Conservation (phyloP, 139 green algal species). For the Diplosphaera chodatii region DNA sequence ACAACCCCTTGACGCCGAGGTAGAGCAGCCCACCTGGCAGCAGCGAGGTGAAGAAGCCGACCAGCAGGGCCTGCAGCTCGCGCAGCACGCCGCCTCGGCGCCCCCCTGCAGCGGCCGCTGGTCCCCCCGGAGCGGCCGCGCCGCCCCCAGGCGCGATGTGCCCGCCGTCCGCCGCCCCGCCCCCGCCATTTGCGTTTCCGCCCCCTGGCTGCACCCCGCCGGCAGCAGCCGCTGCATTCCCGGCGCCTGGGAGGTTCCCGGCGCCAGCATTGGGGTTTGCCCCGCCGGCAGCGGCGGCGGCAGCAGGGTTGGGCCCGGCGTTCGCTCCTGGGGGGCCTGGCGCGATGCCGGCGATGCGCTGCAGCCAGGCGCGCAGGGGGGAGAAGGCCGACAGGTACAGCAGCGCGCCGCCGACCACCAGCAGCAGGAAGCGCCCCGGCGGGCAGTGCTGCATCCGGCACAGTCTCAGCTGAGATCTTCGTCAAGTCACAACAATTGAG, state of each 20-base stretch:
- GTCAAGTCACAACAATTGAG: too few relatives aligned
- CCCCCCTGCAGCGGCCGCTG: neutral
- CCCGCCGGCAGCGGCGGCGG: conserved; percentile 3
- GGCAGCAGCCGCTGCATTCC: conserved; percentile 6
- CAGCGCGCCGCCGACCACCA: conserved; percentile 39
- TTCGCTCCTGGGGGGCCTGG: neutral
- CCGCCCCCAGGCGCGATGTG: conserved; percentile 1
- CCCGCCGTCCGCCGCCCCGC: conserved; percentile 2
- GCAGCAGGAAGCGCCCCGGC: conserved; percentile 45
- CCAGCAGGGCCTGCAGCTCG: conserved; percentile 61
- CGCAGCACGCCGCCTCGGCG: conserved; percentile 33
- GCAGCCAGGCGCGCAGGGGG: conserved; percentile 43
- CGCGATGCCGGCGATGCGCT: conserved; percentile 16
- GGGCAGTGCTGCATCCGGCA: conserved; percentile 74
- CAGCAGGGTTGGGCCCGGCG: neutral
- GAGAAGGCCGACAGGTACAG: conserved; percentile 48
- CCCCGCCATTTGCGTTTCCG: neutral
- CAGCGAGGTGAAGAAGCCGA: conserved; percentile 77
- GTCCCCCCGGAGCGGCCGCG: conserved; percentile 1
- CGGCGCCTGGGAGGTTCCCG: conserved; percentile 5
- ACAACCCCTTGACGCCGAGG: too few relatives aligned
- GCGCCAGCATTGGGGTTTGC: too few relatives aligned
- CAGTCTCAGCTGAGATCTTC: too few relatives aligned
- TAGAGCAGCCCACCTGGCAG: conserved; percentile 61
- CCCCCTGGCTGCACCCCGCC: neutral